Percentiles rank a stretch among this genome's conserved stretches.
Conservation (phyloP, 306 rosid genomes). For the Prunus padus region DNA sequence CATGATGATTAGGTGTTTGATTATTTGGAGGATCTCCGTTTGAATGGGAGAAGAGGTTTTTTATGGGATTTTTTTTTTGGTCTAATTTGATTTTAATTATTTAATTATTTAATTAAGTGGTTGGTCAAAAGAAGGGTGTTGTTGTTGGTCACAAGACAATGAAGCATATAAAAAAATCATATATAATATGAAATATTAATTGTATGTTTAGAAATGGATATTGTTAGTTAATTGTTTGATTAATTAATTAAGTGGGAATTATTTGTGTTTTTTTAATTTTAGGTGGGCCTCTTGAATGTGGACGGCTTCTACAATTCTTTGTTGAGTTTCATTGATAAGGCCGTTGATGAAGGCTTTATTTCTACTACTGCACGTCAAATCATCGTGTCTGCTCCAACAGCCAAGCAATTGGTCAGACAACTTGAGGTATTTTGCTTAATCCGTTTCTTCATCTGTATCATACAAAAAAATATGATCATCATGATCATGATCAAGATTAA, state of each 20-base stretch:
- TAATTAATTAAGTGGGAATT: neutral
- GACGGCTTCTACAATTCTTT: constrained; percentile 95
- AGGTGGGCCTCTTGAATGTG: constrained; percentile 98
- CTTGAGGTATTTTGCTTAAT: constrained; percentile 58
- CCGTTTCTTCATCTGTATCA: neutral
- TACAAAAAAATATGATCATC: neutral
- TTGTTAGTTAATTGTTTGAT: constrained; percentile 14
- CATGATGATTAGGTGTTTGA: constrained; percentile 36
- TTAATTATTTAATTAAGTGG: neutral
- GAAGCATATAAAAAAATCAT: constrained; percentile 9
- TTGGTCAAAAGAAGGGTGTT: constrained; percentile 45
- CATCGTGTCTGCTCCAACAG: constrained; percentile 95
- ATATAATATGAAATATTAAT: neutral
- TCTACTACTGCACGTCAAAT: constrained; percentile 97
- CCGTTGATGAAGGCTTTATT: constrained; percentile 98
- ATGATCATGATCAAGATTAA: neutral
- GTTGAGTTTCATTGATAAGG: constrained; percentile 86
- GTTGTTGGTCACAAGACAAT: constrained; percentile 15
- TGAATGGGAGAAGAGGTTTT: constrained; percentile 59
- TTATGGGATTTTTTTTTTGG: neutral
- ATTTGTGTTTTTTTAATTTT: constrained; percentile 24
- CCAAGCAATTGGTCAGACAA: constrained; percentile 73
- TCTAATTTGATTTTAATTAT: neutral
- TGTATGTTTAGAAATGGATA: neutral
- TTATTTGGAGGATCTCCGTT: constrained; percentile 48